Evolutionary conservation across 208 protist species (phyloP).

Genomic region (Borovskyia barvae): DNA sequence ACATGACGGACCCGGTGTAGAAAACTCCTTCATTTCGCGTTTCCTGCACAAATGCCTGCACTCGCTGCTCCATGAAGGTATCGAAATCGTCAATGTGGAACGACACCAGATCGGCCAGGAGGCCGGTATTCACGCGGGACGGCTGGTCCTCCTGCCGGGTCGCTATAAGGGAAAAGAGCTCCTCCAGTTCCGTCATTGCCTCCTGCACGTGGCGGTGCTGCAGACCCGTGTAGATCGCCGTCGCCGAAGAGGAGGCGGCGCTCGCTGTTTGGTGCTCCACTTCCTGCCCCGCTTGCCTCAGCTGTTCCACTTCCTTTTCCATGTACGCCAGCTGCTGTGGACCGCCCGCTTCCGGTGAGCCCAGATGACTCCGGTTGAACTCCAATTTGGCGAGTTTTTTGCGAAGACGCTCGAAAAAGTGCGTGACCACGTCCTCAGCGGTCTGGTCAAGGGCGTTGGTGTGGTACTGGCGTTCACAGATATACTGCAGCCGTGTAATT

Average conservation of each 20-base stretch:
- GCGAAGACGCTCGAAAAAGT: conserved; percentile 57
- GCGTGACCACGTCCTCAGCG: conserved; percentile 37
- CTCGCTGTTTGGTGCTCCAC: conserved; percentile 15
- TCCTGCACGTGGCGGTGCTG: conserved; percentile 69
- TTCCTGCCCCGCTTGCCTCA: conserved; percentile 23
- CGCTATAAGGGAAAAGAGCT: conserved; percentile 54
- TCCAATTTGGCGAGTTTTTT: conserved; percentile 47
- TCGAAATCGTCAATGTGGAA: conserved; percentile 86
- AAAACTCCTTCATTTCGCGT: conserved; percentile 64
- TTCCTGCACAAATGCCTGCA: conserved; percentile 69
- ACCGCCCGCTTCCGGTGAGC: conserved; percentile 36
- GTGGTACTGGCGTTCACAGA: conserved; percentile 75
- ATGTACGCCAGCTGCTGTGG: conserved; percentile 61
- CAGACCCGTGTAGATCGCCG: conserved; percentile 67
- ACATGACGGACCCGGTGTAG: conserved; percentile 55
- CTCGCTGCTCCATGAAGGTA: conserved; percentile 62
- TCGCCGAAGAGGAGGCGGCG: conserved; percentile 24
- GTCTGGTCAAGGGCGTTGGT: conserved; percentile 59
- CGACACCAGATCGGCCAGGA: conserved; percentile 70
- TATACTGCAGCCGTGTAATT: conserved; percentile 69
- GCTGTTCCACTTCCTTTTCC: conserved; percentile 30
- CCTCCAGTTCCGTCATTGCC: conserved; percentile 52
- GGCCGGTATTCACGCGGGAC: conserved; percentile 64
- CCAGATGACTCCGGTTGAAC: conserved; percentile 55
- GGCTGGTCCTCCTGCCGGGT: conserved; percentile 36